A percentile compares a stretch with the other conserved stretches of the same genome.
Conservation (phyloP, 768 basidiomycete genomes). For the Trametes maxima region DNA sequence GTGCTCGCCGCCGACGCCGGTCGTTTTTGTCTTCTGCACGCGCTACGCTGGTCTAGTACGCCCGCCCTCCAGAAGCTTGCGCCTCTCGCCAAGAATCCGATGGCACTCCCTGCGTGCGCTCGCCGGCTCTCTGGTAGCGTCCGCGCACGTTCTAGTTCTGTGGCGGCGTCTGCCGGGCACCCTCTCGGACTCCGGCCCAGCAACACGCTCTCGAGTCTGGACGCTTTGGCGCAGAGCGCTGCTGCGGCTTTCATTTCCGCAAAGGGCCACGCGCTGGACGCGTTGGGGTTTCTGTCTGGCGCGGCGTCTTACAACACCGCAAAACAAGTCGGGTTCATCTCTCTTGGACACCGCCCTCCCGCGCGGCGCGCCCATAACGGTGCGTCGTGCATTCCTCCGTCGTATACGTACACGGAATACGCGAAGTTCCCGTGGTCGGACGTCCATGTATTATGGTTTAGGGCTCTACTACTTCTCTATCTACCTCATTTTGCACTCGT, state of each 20-base stretch:
- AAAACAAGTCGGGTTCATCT: not conserved
- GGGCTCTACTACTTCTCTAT: not conserved
- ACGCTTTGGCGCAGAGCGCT: not conserved
- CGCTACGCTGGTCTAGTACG: slow-evolving; percentile 2
- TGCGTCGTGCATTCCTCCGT: not conserved
- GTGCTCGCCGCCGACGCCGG: not conserved
- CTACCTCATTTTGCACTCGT: slow-evolving; percentile 17
- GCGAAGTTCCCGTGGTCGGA: too few species aligned
- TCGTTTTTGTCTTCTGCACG: not conserved
- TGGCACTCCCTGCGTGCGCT: slow-evolving; percentile 8
- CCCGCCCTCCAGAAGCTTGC: not conserved
- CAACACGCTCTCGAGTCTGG: slow-evolving; percentile 5
- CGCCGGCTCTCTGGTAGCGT: slow-evolving; percentile 11
- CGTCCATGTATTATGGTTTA: not conserved
- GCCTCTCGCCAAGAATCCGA: not conserved
- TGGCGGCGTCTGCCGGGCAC: slow-evolving; percentile 8
- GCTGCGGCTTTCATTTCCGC: not conserved
- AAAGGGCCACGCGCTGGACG: not conserved
- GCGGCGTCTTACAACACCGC: not conserved
- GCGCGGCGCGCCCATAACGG: not conserved
- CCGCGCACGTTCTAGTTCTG: slow-evolving; percentile 5
- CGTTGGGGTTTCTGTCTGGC: not conserved
- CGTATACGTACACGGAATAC: not conserved
- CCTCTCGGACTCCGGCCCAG: slow-evolving; percentile 8
- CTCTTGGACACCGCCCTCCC: slow-evolving; percentile 1